A percentile compares a stretch with the other conserved stretches of the same genome.
phyloP scores from a whole-genome alignment of 305 asterid genomes.

The Lippia alba region DNA sequence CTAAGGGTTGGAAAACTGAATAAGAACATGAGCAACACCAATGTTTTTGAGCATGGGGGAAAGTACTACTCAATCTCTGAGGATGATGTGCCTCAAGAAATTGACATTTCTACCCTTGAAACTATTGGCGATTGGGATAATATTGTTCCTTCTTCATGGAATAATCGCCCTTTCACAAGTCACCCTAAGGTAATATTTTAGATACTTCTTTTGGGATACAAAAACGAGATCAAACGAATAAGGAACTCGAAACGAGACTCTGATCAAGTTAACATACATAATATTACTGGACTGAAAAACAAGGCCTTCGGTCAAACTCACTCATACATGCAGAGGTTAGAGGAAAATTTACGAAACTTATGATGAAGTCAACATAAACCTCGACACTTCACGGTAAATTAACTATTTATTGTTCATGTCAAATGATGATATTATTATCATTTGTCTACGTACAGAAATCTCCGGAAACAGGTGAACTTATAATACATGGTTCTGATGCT shows the following conservation, averaged over 20 bases:
- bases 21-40: constrained; percentile 53
- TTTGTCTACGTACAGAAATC: constrained; percentile 40
- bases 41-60: constrained; percentile 48
- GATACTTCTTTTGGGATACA: too few relatives aligned
- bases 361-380: too few relatives aligned
- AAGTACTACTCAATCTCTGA: constrained; percentile 51
- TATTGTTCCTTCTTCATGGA: constrained; percentile 42
- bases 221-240: too few relatives aligned
- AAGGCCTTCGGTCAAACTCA: too few relatives aligned
- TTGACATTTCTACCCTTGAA: constrained; percentile 43
- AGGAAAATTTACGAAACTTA: too few relatives aligned
- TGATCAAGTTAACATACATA: too few relatives aligned
- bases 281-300: too few relatives aligned
- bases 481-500: constrained; percentile 41
- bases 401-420: too few relatives aligned
- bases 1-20: constrained; percentile 46
- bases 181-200: constrained; percentile 53
- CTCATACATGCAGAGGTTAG: too few relatives aligned
- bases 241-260: too few relatives aligned
- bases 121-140: constrained; percentile 47
- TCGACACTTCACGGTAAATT: too few relatives aligned
- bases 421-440: too few relatives aligned
- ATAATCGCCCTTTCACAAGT: constrained; percentile 49
- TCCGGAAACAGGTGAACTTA: constrained; percentile 53
- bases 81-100: constrained; percentile 50